Evolutionary conservation across 305 asterid genomes (phyloP).

Genomic region (Fraxinus greggii): DNA sequence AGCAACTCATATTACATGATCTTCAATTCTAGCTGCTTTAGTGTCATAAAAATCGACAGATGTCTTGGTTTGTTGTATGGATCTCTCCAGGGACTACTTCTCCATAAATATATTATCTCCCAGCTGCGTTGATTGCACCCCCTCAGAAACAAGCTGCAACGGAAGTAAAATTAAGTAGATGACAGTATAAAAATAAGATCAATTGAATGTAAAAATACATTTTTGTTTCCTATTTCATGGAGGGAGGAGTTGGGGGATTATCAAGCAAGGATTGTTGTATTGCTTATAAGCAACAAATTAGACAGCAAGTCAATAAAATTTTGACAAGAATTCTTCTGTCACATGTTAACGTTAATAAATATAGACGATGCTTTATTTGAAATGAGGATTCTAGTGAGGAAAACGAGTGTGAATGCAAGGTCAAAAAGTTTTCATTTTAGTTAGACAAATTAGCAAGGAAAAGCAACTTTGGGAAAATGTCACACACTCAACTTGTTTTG

Average conservation of each 20-base stretch:
- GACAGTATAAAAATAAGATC: slow-evolving; percentile 9
- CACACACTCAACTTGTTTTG: neutral
- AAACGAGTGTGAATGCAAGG: neutral
- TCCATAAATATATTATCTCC: slow-evolving; percentile 62
- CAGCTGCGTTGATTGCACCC: slow-evolving; percentile 65
- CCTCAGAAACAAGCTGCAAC: slow-evolving; percentile 89
- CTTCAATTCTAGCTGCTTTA: slow-evolving; percentile 77
- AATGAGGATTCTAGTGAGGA: neutral
- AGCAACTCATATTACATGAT: slow-evolving; percentile 57
- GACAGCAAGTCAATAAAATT: neutral
- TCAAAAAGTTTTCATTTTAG: neutral
- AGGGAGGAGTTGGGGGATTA: neutral
- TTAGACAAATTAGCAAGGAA: neutral
- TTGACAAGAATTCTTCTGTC: neutral
- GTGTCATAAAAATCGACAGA: slow-evolving; percentile 51
- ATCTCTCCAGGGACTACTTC: slow-evolving; percentile 58
- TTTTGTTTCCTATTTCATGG: neutral
- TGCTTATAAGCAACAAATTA: neutral
- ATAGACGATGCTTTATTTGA: neutral
- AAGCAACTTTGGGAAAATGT: neutral
- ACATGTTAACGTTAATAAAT: neutral
- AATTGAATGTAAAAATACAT: neutral
- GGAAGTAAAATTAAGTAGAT: slow-evolving; percentile 15
- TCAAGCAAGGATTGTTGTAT: neutral
- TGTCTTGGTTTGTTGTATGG: slow-evolving; percentile 58